phyloP scores from a whole-genome alignment of 2,329 filamentous ascomycete genomes.

The Talaromyces funiculosus region DNA sequence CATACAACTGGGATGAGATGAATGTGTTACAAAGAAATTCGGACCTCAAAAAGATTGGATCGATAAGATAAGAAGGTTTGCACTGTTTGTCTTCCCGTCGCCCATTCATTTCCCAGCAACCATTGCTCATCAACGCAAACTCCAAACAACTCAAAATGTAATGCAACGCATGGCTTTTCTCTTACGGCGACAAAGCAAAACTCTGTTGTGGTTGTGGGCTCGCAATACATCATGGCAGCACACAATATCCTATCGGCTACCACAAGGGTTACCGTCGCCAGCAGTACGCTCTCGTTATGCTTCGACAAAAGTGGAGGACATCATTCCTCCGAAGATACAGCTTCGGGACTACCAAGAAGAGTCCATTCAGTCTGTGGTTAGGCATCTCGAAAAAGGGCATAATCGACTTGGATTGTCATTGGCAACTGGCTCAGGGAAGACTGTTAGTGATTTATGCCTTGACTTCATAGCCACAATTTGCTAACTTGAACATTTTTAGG shows the following conservation, averaged over 20 bases:
- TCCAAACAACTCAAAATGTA: slow-evolving; percentile 11
- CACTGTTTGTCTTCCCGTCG: slow-evolving; percentile 28
- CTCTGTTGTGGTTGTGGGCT: slow-evolving; percentile 18
- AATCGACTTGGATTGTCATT: slow-evolving; percentile 78
- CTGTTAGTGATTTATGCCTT: slow-evolving; percentile 48
- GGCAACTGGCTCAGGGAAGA: slow-evolving; percentile 85
- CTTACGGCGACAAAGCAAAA: slow-evolving; percentile 22
- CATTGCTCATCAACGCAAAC: not conserved
- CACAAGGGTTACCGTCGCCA: slow-evolving; percentile 22
- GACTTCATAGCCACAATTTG: not conserved
- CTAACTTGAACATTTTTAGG: slow-evolving; percentile 43
- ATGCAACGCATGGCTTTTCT: slow-evolving; percentile 27
- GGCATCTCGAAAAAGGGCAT: slow-evolving; percentile 63
- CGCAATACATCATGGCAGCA: slow-evolving; percentile 10
- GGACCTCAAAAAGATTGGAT: not conserved
- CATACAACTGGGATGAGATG: not conserved
- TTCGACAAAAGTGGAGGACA: not conserved
- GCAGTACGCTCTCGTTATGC: not conserved
- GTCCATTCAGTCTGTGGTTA: slow-evolving; percentile 76
- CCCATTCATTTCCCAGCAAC: not conserved
- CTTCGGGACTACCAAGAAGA: slow-evolving; percentile 86
- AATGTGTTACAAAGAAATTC: not conserved
- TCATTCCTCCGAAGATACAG: slow-evolving; percentile 42
- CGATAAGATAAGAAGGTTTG: slow-evolving; percentile 31
- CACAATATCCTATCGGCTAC: slow-evolving; percentile 21